phyloP scores from a whole-genome alignment of 306 rosid genomes.

The Gillenia trifoliata region DNA sequence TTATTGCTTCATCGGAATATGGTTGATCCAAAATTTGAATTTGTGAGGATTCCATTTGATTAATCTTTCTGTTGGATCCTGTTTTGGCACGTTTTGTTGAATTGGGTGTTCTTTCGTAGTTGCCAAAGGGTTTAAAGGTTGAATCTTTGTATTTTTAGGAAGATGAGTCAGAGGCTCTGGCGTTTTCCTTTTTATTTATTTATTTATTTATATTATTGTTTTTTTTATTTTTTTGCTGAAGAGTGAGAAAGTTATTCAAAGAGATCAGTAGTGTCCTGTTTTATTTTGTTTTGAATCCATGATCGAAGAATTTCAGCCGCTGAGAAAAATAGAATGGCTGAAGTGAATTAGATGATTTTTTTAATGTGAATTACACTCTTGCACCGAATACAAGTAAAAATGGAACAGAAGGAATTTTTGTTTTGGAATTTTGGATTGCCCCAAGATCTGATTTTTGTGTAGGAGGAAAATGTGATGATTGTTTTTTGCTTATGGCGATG shows the following conservation, averaged over 20 bases:
- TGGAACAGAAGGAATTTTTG: not conserved
- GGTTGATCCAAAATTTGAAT: not conserved
- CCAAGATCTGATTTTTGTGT: not conserved
- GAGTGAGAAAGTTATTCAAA: not conserved
- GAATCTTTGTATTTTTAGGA: not conserved
- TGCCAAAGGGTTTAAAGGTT: not conserved
- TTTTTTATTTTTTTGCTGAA: not conserved
- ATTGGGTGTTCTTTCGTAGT: not conserved
- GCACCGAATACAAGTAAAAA: not conserved
- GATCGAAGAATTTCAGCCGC: not conserved
- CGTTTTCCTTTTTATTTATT: too few relatives aligned
- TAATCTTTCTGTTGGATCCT: not conserved
- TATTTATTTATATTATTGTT: too few relatives aligned
- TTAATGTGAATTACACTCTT: not conserved
- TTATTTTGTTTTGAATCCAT: not conserved
- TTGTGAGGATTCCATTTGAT: not conserved
- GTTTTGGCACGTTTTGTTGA: not conserved
- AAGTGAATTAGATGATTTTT: not conserved
- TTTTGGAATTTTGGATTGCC: not conserved
- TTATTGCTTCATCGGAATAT: not conserved
- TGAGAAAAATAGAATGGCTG: not conserved
- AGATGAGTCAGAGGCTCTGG: not conserved
- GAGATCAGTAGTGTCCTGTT: not conserved
- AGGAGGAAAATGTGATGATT: not conserved
- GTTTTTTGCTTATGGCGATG: not conserved